Base-by-base conservation (phyloP, 345 rosid genomes). In the Citrus sp. region DNA sequence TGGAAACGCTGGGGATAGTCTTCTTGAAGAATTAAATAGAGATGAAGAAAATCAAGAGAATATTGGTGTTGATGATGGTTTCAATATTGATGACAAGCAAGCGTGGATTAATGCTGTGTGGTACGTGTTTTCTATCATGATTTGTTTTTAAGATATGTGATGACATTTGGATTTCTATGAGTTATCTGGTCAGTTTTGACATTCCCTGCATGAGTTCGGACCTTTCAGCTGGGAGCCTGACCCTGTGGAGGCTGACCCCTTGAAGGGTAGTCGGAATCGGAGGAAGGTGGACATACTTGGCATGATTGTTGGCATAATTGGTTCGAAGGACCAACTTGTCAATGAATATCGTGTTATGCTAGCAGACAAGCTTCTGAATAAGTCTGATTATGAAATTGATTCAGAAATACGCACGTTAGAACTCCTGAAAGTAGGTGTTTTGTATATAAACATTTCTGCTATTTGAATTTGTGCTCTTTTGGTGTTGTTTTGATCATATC, bases 141-240 rank as follows among this genome's bases (percentile, higher is more conserved):
- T 61, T 78, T 30, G 79, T 40, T 71, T 32, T 49, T 67, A 73
- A 38, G 21, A 18, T 54, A 51, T 25, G 62, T 18, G 30, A 16
- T 68, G 27, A 74, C 18, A 67, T 34, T 67, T 42, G 27, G 42
- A 30, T 72, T 40, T 62, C 38, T 35, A 9, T 32, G 63, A 75
- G 68, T 67, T 68, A 59, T 72, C 49, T 49, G 35, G 80, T 83
- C 65, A 65, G 64, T 38, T 10, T 77, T 73, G 35, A 83, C 73
- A 58, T 61, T 78, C 72, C 61, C 37, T 12, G 30, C 78, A 77
- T 37, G 82, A 42, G 10, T 80, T 85, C 46, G 75, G 60, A 70
- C 59, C 78, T 81, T 77, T 84, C 85, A 96, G 99, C 77, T 96
- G 99, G 99, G 97, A 92, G 86, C 98, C 97, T n/a, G 99, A 96